phyloP scores from a whole-genome alignment of 2,329 filamentous ascomycete genomes.

The Fusarium kyushuense region DNA sequence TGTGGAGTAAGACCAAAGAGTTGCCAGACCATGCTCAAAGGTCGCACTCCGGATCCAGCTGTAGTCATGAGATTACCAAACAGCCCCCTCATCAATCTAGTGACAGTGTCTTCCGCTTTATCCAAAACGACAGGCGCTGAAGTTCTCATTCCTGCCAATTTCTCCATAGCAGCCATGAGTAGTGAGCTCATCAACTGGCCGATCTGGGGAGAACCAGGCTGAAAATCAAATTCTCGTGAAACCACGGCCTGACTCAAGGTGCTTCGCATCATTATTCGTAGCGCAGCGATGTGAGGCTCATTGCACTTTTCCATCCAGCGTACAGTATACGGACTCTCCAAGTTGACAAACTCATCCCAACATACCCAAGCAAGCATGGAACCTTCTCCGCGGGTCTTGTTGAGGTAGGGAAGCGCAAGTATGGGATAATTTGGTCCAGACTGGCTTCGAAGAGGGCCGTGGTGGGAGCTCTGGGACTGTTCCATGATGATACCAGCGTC shows the following conservation, averaged over 20 bases:
- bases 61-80: slow-evolving; percentile 27
- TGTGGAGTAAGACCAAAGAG: neutral
- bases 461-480: slow-evolving; percentile 19
- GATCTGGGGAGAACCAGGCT: neutral
- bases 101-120: slow-evolving; percentile 13
- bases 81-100: slow-evolving; percentile 12
- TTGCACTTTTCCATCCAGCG: slow-evolving; percentile 35
- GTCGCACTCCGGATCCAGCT: slow-evolving; percentile 1
- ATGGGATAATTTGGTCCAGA: slow-evolving; percentile 1
- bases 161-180: slow-evolving; percentile 25
- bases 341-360: slow-evolving; percentile 28
- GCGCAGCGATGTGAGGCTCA: slow-evolving; percentile 6
- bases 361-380: slow-evolving; percentile 29
- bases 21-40: slow-evolving; percentile 32
- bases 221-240: neutral
- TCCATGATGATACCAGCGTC: slow-evolving; percentile 26
- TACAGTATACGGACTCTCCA: slow-evolving; percentile 8
- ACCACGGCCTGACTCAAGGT: slow-evolving; percentile 7
- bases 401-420: slow-evolving; percentile 19
- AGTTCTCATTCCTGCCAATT: slow-evolving; percentile 11
- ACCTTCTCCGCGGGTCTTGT: neutral
- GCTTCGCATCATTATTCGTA: slow-evolving; percentile 24
- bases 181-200: slow-evolving; percentile 22
- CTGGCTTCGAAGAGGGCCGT: slow-evolving; percentile 9
- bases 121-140: slow-evolving; percentile 11